Evolutionary conservation across 257 asterid species (phyloP), one percentile per base, ranked within the genome.

Genomic region (Rehmannia glutinosa): DNA sequence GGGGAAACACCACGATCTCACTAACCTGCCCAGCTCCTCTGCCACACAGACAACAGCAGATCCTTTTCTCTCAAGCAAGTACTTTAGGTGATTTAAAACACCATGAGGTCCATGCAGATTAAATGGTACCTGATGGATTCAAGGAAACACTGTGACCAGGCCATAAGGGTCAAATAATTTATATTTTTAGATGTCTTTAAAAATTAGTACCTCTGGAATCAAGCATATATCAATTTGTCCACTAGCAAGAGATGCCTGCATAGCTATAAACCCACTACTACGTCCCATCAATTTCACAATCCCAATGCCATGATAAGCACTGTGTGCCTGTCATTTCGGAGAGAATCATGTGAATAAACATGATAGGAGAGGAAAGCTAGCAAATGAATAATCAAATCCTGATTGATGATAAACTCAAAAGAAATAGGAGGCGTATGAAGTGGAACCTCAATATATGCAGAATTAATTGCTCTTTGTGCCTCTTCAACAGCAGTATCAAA

Each of bases 401-500:
- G 1, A 27, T 28, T 4, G 23, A 50, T 55, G 64, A 63, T 43
- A 45, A 56, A 46, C 27, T 36, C 23, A 8, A 21, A 39, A 69
- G 23, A 35, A 43, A 32, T 51, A 45, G 43, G 23, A 60, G 62
- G 15, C 52, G 76, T 36, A 63, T 15, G 50, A 55, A 30, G 13
- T 57, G 27, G 38, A 53, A 93, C 99, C 96, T 94, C 99, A 21
- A 91, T 94, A 70, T 94, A 94, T 66, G 99, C 96, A 46, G 96
- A 86, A 75, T 94, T 82, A 30, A 94, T 94, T 28, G 99, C 99
- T 82, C 99, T 81, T 75, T 94, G 99, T 21, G 99, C 96, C 83
- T 94, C 99, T 80, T 94, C 99, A 52, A 94, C 99, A 60, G 99
- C 99, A 15, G 99, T 94, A 84, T 94, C 99, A 71, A 94, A 94